These are phyloP conservation scores for Fusarium caatingaense DNA, from an alignment of 2,329 filamentous ascomycete genomes.

Conservation along the genomic window DNA sequence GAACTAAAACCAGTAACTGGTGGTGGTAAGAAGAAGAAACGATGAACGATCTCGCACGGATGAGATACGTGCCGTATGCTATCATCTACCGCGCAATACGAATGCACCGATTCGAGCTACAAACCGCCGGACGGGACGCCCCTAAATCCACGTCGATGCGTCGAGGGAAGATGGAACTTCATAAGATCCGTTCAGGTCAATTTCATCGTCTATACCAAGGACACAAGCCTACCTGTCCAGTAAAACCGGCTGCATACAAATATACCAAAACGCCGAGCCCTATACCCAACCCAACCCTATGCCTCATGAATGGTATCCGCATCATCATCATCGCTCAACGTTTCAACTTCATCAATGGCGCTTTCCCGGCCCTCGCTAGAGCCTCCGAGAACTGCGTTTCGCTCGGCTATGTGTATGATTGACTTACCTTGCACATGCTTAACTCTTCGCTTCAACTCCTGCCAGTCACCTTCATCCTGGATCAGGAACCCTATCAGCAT, in stretches of 20 bases:
- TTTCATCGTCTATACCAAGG: constrained; percentile 42
- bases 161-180: neutral
- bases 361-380: constrained; percentile 70
- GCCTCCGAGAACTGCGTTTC: constrained; percentile 68
- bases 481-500: constrained; percentile 98
- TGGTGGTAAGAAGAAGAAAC: constrained; percentile 54
- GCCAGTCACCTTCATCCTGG: constrained; percentile 83
- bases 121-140: neutral
- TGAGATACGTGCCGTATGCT: neutral
- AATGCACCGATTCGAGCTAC: neutral
- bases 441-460: constrained; percentile 81
- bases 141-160: neutral
- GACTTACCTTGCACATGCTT: constrained; percentile 82
- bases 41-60: constrained; percentile 31
- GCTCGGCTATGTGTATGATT: constrained; percentile 85
- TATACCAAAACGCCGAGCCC: constrained; percentile 33
- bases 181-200: constrained; percentile 21
- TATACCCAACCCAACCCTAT: constrained; percentile 28
- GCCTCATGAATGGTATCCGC: constrained; percentile 56
- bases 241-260: constrained; percentile 6
- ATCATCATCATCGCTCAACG: constrained; percentile 80
- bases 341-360: constrained; percentile 91
- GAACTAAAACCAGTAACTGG: constrained; percentile 52
- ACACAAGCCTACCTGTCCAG: constrained; percentile 23
- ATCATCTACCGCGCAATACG: neutral